A percentile compares a stretch with the other conserved stretches of the same genome.
Evolutionary conservation across 1,284 basidiomycete species (phyloP).

Genomic region (Trichosporon sp.): DNA sequence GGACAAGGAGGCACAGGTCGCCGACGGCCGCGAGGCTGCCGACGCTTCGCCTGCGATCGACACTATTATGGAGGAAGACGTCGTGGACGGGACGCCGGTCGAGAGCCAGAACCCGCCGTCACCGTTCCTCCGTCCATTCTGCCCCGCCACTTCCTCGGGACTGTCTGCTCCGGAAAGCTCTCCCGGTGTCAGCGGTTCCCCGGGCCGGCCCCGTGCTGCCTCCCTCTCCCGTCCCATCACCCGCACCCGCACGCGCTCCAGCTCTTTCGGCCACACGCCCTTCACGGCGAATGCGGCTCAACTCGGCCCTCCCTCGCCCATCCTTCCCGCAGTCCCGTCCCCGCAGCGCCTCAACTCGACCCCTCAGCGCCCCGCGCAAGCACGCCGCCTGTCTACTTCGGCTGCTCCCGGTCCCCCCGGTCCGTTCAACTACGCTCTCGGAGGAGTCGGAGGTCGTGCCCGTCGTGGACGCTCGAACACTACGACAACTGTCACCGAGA

Average conservation of each 20-base stretch:
- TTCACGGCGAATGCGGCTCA: slow-evolving; percentile 46
- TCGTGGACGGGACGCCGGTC: slow-evolving; percentile 15
- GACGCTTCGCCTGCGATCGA: slow-evolving; percentile 12
- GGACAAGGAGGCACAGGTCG: slow-evolving; percentile 27
- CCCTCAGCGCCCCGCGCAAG: slow-evolving; percentile 21
- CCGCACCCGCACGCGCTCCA: slow-evolving; percentile 21
- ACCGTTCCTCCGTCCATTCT: slow-evolving; percentile 17
- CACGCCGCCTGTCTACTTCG: slow-evolving; percentile 36
- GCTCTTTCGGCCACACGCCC: slow-evolving; percentile 39
- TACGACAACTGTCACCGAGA: neutral
- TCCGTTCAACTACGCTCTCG: slow-evolving; percentile 50
- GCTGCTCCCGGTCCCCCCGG: slow-evolving; percentile 21
- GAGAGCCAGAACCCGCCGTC: neutral
- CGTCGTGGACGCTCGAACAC: slow-evolving; percentile 36
- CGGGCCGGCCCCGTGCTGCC: neutral
- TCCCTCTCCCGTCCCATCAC: neutral
- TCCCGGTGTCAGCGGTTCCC: neutral
- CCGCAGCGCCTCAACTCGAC: neutral
- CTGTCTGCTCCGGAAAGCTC: neutral
- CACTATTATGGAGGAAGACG: slow-evolving; percentile 37
- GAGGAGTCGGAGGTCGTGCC: slow-evolving; percentile 55
- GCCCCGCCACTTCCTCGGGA: slow-evolving; percentile 17
- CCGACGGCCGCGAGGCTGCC: slow-evolving; percentile 17
- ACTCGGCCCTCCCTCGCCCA: slow-evolving; percentile 16
- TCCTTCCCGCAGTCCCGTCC: slow-evolving; percentile 18